phyloP scores from a whole-genome alignment of 2,329 filamentous ascomycete genomes.

The Venturia nashicola region DNA sequence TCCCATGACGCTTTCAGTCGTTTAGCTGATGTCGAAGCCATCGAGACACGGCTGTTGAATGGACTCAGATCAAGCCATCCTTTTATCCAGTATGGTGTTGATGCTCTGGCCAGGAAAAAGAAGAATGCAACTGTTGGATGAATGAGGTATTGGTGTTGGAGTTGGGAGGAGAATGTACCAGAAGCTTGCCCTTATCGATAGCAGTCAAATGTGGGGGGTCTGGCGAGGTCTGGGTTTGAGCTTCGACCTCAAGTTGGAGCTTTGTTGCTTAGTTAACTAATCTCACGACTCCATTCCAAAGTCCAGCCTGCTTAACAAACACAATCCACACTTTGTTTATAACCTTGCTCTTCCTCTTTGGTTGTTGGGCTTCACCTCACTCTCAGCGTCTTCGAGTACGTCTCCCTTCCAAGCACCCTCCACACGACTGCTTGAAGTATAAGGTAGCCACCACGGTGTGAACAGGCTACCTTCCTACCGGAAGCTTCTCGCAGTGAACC shows the following conservation, averaged over 20 bases:
- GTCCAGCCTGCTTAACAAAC: neutral
- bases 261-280: neutral
- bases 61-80: no score
- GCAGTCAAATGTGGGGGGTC: neutral
- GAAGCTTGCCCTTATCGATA: neutral
- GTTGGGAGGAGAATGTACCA: neutral
- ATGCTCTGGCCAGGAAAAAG: no score
- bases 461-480: neutral
- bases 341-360: neutral
- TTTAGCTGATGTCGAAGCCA: no score
- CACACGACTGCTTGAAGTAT: neutral
- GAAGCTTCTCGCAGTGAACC: neutral
- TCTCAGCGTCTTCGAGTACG: neutral
- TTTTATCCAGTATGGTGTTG: no score
- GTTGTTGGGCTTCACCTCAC: neutral
- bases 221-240: neutral
- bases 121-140: no score
- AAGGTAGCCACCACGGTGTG: neutral
- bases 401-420: neutral
- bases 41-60: no score
- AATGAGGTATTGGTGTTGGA: no score
- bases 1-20: no score
- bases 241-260: neutral
- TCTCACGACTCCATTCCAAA: neutral
- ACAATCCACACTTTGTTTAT: neutral